A percentile compares a stretch with the other conserved stretches of the same genome.
phyloP scores from a whole-genome alignment of 768 basidiomycete species.

The Hypsizygus marmoreus region DNA sequence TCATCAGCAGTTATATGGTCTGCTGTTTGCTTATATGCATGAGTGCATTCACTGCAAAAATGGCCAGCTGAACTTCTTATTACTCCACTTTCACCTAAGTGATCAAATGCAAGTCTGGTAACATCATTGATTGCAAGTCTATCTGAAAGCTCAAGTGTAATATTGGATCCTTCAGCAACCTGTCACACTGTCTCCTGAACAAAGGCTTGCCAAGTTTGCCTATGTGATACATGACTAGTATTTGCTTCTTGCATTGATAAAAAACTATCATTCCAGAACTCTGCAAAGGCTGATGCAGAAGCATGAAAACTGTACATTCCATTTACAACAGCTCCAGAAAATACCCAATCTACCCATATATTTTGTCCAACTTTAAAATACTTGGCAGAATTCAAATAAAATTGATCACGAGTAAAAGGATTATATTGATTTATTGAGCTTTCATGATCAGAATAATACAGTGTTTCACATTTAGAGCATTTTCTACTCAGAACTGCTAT shows the following conservation, averaged over 20 bases:
- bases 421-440: too few species aligned
- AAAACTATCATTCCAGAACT: conserved; percentile 19
- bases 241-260: background rate
- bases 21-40: too few species aligned
- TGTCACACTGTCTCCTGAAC: conserved; percentile 12
- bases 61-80: too few species aligned
- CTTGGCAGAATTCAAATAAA: conserved; percentile 8
- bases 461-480: too few species aligned
- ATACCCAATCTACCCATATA: conserved; percentile 15
- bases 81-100: too few species aligned
- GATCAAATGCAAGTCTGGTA: too few species aligned
- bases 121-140: too few species aligned
- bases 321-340: conserved; percentile 15
- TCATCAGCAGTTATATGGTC: conserved; percentile 7
- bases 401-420: too few species aligned
- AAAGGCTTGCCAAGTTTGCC: conserved; percentile 17
- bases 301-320: conserved; percentile 16
- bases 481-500: too few species aligned
- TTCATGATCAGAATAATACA: too few species aligned
- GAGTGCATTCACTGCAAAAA: too few species aligned
- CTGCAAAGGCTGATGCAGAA: conserved; percentile 13
- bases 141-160: conserved; percentile 4
- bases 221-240: background rate
- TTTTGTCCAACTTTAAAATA: conserved; percentile 14
- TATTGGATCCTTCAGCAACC: conserved; percentile 3